Evolutionary conservation across 2,329 filamentous ascomycete genomes (phyloP).

Genomic region (Ceratocystis eucalypticola): DNA sequence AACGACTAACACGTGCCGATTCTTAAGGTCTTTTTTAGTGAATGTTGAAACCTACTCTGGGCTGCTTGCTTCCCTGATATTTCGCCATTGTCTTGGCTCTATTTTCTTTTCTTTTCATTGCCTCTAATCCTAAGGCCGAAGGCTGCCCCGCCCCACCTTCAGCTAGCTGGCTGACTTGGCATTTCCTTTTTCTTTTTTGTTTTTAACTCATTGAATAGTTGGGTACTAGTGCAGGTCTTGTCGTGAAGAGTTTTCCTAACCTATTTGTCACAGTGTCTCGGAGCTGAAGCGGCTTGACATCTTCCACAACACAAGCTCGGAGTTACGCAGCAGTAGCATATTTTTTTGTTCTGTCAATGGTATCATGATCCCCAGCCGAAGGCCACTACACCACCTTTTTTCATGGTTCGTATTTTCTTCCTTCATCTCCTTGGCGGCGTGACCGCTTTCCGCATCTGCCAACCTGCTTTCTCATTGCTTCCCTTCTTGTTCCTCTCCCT

Average conservation of each 20-base stretch:
- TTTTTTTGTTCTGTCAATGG: too few relatives aligned
- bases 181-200: too few relatives aligned
- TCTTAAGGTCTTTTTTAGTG: not conserved
- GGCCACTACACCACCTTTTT: not conserved
- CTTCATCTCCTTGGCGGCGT: not conserved
- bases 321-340: too few relatives aligned
- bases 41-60: too few relatives aligned
- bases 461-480: not conserved
- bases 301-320: too few relatives aligned
- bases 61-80: not conserved
- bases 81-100: not conserved
- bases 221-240: too few relatives aligned
- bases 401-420: not conserved
- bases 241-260: too few relatives aligned
- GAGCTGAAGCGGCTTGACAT: too few relatives aligned
- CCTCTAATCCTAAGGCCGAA: not conserved
- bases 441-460: not conserved
- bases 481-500: not conserved
- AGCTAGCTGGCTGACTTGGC: too few relatives aligned
- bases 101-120: not conserved
- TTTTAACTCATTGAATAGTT: too few relatives aligned
- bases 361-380: not conserved
- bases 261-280: too few relatives aligned
- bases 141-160: not conserved
- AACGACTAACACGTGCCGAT: not conserved